Base-by-base conservation (phyloP, 208 protist genomes). In the Trypanosoma mega region DNA sequence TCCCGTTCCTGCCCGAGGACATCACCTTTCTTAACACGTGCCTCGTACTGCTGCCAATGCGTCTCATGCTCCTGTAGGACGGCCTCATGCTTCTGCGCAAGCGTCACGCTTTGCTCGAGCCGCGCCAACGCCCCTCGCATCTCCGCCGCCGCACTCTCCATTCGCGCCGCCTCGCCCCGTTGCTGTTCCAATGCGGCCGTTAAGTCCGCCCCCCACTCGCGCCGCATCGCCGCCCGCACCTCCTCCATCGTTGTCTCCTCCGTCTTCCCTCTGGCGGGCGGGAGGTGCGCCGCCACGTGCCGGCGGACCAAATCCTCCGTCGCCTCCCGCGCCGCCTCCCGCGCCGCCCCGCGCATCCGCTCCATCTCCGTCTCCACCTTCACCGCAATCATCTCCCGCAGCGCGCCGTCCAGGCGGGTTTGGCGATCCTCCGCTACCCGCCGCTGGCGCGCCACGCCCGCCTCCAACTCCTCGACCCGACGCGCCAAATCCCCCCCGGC, bases 321-420 rank as follows among this genome's bases (percentile, higher is more conserved):
- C 44, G 69, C 72, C n/a, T 76, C 76, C 20, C 82, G 68, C 8
- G 88, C 84, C 23, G 78, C 76, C 41, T 94, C 84, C 7, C 88
- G 76, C 0, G 88, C 88, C 7, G 89, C 45, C 29, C 74, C 66
- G 44, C 88, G 88, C 58, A 92, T 72, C 11, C 74, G 72, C 63
- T 90, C 80, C 48, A 92, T 67, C 51, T 88, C 88, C 6, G 75
- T 47, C 26, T 56, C 72, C 1, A 94, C 68, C 59, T 80, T 73
- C 14, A 65, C 46, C 33, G 76, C 75, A 7, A 92, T 71, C 47
- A 84, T 67, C 18, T 91, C 82, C 1, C 60, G 58, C 26, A 90
- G n/a, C n/a, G 56, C 21, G 0, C 45, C 39, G 9, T 81, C 74
- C 8, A 62, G 27, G 24, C 74, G 63, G n/a, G 63, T 53, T 23